These are phyloP conservation scores for Orbilia blumenaviensis DNA, from an alignment of 2,329 filamentous ascomycete species.

Conservation along the genomic window DNA sequence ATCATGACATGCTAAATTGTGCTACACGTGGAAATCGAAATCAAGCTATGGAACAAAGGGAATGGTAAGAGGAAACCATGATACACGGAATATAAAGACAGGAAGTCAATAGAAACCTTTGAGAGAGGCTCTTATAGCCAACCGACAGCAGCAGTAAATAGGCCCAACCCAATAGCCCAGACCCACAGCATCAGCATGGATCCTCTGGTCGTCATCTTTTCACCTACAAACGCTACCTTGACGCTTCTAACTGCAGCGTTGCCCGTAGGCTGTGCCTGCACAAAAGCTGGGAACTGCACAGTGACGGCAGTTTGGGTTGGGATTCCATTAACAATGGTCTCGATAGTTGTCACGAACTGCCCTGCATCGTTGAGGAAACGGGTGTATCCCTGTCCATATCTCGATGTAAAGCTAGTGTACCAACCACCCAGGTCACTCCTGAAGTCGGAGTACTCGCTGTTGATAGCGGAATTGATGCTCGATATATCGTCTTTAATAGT, in stretches of 20 bases:
- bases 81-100: constrained; percentile 1
- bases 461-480: constrained; percentile 1
- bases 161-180: constrained; percentile 41
- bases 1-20: constrained; percentile 47
- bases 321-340: constrained; percentile 39
- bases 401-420: constrained; percentile 46
- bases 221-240: constrained; percentile 16
- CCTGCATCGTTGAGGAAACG: constrained; percentile 44
- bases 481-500: constrained; percentile 12
- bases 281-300: constrained; percentile 48
- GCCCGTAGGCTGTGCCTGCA: constrained; percentile 33
- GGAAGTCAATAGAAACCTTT: not conserved
- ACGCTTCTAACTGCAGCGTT: constrained; percentile 29
- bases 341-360: constrained; percentile 45
- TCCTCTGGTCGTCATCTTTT: constrained; percentile 18
- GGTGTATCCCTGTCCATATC: constrained; percentile 34
- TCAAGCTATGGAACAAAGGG: constrained; percentile 5
- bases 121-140: constrained; percentile 31
- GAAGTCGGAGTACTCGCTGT: constrained; percentile 31
- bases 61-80: not conserved
- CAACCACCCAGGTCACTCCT: constrained; percentile 41
- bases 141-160: constrained; percentile 37
- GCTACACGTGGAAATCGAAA: constrained; percentile 11
- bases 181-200: constrained; percentile 39
- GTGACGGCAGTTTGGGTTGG: constrained; percentile 38